A percentile compares a stretch with the other conserved stretches of the same genome.
Evolutionary conservation across 2,329 filamentous ascomycete genomes (phyloP).

Genomic region (Colletotrichum salicis): DNA sequence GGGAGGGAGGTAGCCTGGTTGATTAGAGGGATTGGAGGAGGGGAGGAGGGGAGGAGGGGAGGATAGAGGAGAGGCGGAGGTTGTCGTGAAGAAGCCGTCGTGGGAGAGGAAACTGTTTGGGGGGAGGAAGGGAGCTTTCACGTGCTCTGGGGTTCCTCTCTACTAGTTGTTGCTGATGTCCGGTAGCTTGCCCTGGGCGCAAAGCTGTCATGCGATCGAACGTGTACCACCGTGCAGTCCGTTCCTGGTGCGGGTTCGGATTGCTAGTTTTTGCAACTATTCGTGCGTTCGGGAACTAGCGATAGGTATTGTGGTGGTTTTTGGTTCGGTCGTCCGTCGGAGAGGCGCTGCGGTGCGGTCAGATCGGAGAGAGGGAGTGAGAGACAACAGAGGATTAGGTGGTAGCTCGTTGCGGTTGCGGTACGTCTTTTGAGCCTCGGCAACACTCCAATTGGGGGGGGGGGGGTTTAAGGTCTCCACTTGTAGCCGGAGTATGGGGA

Average conservation of each 20-base stretch:
- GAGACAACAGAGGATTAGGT: too few species aligned
- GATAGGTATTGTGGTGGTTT: too few species aligned
- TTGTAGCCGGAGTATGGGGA: constrained; percentile 10
- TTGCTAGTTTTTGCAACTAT: neutral
- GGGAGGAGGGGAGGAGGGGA: neutral
- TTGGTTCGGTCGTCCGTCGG: constrained; percentile 24
- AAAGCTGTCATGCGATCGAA: neutral
- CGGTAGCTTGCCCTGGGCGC: neutral
- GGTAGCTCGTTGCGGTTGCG: constrained; percentile 5
- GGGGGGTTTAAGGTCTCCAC: constrained; percentile 1
- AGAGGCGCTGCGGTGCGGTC: neutral
- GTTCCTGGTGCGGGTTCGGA: constrained; percentile 25
- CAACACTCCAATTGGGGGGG: neutral
- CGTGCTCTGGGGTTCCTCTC: neutral
- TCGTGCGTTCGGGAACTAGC: neutral
- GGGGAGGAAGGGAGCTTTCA: constrained; percentile 14
- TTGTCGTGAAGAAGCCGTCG: neutral
- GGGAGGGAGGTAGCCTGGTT: neutral
- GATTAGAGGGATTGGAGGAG: neutral
- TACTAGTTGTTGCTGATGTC: neutral
- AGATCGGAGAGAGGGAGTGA: neutral
- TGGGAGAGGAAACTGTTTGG: neutral
- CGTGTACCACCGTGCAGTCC: constrained; percentile 23
- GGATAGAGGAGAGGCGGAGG: neutral
- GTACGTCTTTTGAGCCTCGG: constrained; percentile 32